Evolutionary conservation across 139 green algal genomes (phyloP), one percentile per base, ranked within the genome.

Genomic region (Closterium sp.): DNA sequence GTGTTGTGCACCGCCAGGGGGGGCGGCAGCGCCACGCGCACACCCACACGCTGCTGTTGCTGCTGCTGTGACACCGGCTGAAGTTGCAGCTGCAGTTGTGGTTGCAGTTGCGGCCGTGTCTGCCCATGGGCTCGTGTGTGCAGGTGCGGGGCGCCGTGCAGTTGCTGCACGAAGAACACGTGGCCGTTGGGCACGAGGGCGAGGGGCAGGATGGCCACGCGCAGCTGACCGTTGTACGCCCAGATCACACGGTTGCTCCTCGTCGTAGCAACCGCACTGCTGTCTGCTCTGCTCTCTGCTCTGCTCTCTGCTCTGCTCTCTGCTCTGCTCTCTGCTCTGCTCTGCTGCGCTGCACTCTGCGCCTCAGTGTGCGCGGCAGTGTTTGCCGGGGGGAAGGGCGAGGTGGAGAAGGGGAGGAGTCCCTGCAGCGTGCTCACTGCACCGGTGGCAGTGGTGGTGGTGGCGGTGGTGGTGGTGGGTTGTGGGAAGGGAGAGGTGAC

Each of bases 1-100:
- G 92, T 95, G 89, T 93, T 93, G 88, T 95, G 92, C 9, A 95
- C 92, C 4, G 62, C 90, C 34, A 91, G 93, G 0, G 87, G 87
- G 19, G 31, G n/a, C 9, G 62, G 62, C 62, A 79, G 62, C 10
- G 17, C 2, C 62, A 79, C 2, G 17, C 19, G 62, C 62, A 27
- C 17, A 22, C 2, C 13, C 62, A 27, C 17, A 4, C 0, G 62
- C 62, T 79, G 62, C 62, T 79, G 62, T 13, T 79, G 62, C 62
- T 21, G 17, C 50, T 70, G 50, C 50, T 70, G 13, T 7, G 5
- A 7, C 42, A 13, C 42, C 42, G 5, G 42, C 42, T 62, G 42
- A 5, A 13, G 42, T 7, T 62, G 42, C 42, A 13, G 42, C 50
- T 70, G 50, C 10, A 24, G 50, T 21, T 70, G 7, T 10, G 19